Evolutionary conservation across 495 filamentous ascomycete species (phyloP), one percentile per base, ranked within the genome.

Genomic region (Aspergillus diversus): DNA sequence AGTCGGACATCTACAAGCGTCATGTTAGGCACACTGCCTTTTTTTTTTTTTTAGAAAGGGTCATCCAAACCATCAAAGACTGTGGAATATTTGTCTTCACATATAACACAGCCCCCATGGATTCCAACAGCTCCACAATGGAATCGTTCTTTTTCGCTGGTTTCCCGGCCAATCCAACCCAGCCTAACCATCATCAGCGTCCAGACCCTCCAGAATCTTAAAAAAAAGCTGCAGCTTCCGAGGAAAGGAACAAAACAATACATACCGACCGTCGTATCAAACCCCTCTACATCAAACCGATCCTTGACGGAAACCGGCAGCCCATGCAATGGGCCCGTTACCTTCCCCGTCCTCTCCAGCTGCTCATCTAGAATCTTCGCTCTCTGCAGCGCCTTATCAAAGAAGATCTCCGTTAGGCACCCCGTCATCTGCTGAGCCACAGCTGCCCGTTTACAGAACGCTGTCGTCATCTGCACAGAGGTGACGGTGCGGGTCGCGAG

Each of bases 221-320:
- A 39, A 33, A 52, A n/a, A 50, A n/a, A 47, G 16, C 16, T 35
- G 7, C 3, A 59, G 32, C 7, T 8, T 35, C 33, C 21, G 33
- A 33, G 17, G 12, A 13, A 54, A 61, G 15, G 11, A 32, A 54
- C 9, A 49, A 33, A 33, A 31, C 16, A 37, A 63, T 27, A 27
- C 67, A 33, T 69, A 80, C 77, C 78, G 61, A 80, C 72, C 4
- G 74, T 75, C n/a, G 77, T 78, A 64, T 80, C 75, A n/a, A 84
- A 72, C 4, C 81, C 86, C 65, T 86, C 77, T 32, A 92, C 81
- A 33, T 78, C 78, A 57, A 89, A 79, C 58, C 86, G 79, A 69
- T 91, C 89, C 71, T 92, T 92, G 9, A 90, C 79, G 27, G 83
- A 86, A 31, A 91, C 85, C 0, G 89, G 89, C 7, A 92, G 61